phyloP scores from a whole-genome alignment of 164 flowering plant species.

The Paratinospora sagittata region DNA sequence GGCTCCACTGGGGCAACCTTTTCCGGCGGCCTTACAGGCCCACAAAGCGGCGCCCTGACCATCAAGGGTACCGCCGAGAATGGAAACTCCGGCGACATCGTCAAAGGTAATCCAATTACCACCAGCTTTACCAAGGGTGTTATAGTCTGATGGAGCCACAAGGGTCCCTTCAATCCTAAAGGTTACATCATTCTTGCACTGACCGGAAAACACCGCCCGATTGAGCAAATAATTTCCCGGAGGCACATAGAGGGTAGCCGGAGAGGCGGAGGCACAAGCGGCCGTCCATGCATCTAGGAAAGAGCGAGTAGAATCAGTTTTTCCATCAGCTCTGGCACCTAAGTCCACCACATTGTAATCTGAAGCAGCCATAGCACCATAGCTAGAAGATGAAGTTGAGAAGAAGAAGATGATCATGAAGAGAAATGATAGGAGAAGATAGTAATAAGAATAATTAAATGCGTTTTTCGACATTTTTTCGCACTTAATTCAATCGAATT shows the following conservation, averaged over 20 bases:
- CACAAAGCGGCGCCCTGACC: constrained; percentile 5
- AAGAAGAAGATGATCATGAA: too few species aligned
- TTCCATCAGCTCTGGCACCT: constrained; percentile 7
- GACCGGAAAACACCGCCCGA: neutral
- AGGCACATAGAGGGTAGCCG: constrained; percentile 8
- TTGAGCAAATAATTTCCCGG: neutral
- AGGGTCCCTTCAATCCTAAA: constrained; percentile 6
- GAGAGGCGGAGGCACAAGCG: neutral
- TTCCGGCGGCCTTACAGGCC: neutral
- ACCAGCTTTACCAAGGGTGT: neutral
- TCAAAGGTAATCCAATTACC: constrained; percentile 2
- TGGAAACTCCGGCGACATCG: neutral
- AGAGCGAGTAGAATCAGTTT: constrained; percentile 3
- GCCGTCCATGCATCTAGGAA: constrained; percentile 2
- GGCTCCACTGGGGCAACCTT: neutral
- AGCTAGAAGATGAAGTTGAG: too few species aligned
- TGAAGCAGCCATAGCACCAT: neutral
- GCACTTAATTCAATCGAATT: too few species aligned
- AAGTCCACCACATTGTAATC: constrained; percentile 2
- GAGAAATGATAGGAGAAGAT: neutral
- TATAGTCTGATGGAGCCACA: neutral
- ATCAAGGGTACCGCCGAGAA: neutral
- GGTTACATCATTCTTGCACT: neutral
- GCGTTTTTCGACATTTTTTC: neutral
- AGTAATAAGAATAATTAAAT: neutral